These are phyloP conservation scores for Colletotrichum sojae DNA, from an alignment of 2,329 filamentous ascomycete species.

Conservation along the genomic window DNA sequence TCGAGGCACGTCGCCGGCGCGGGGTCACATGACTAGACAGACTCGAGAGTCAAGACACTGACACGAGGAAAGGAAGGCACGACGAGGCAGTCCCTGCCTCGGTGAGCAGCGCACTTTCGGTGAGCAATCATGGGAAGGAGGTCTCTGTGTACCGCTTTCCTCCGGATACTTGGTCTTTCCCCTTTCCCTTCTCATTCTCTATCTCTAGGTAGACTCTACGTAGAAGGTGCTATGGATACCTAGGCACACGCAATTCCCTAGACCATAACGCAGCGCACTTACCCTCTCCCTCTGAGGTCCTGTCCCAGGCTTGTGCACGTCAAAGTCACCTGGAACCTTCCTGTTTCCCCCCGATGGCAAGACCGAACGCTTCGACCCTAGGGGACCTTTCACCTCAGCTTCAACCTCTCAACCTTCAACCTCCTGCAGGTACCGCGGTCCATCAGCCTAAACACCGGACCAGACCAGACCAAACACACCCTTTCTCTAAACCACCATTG, in stretches of 20 bases:
- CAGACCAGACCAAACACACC: constrained; percentile 18
- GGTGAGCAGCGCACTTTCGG: not conserved
- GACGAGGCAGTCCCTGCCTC: not conserved
- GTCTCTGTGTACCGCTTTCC: not conserved
- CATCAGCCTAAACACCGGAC: constrained; percentile 41
- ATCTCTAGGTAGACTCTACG: too few relatives aligned
- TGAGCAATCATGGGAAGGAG: not conserved
- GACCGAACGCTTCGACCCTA: constrained; percentile 35
- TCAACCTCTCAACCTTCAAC: constrained; percentile 35
- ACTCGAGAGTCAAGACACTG: not conserved
- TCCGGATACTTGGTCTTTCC: not conserved
- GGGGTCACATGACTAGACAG: constrained; percentile 25
- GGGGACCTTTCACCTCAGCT: constrained; percentile 40
- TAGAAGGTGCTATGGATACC: too few relatives aligned
- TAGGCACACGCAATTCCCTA: too few relatives aligned
- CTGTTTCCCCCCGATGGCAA: constrained; percentile 2
- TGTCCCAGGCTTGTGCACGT: constrained; percentile 26
- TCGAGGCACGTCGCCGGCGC: constrained; percentile 26
- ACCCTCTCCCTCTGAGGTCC: constrained; percentile 4
- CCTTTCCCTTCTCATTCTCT: not conserved
- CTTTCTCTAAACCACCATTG: constrained; percentile 21
- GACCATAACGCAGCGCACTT: too few relatives aligned
- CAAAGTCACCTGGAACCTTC: constrained; percentile 35
- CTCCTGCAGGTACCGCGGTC: constrained; percentile 37
- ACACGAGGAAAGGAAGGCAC: not conserved